Evolutionary conservation across 2,329 filamentous ascomycete genomes (phyloP).

Genomic region (Nannizzia gypsea): DNA sequence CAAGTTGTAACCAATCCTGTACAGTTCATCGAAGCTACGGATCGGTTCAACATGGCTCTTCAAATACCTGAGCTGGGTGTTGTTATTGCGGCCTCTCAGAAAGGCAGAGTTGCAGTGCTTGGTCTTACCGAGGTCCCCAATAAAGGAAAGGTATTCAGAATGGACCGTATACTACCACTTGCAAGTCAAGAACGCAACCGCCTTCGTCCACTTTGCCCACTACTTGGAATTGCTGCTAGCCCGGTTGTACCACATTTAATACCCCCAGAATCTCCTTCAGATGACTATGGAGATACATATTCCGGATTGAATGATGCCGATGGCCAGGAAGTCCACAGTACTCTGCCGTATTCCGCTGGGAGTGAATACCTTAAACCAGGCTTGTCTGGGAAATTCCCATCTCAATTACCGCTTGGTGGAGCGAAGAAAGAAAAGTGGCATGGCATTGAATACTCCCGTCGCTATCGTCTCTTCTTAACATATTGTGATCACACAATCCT

Average conservation of each 20-base stretch:
- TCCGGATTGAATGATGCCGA: conserved; percentile 7
- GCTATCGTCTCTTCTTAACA: conserved; percentile 44
- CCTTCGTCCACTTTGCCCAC: conserved; percentile 32
- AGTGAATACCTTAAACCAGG: not conserved
- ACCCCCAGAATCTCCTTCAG: conserved; percentile 19
- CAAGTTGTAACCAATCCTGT: conserved; percentile 21
- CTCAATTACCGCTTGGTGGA: not conserved
- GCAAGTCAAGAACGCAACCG: conserved; percentile 36
- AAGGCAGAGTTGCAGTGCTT: conserved; percentile 45
- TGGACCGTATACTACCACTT: conserved; percentile 47
- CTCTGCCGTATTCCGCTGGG: not conserved
- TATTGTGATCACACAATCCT: conserved; percentile 46
- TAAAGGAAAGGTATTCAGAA: conserved; percentile 37
- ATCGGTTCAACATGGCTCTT: conserved; percentile 47
- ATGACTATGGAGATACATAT: conserved; percentile 5
- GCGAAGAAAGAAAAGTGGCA: conserved; percentile 24
- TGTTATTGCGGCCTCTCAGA: conserved; percentile 46
- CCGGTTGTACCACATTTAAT: conserved; percentile 44
- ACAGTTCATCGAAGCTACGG: conserved; percentile 21
- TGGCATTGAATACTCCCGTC: conserved; percentile 31
- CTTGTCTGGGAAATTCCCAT: not conserved
- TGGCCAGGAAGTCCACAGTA: not conserved
- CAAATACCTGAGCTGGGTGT: conserved; percentile 49
- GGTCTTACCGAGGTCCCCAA: conserved; percentile 35
- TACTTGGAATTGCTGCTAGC: conserved; percentile 46